Evolutionary conservation across 2,329 filamentous ascomycete species (phyloP).

Genomic region (Coniochaeta ligniaria): DNA sequence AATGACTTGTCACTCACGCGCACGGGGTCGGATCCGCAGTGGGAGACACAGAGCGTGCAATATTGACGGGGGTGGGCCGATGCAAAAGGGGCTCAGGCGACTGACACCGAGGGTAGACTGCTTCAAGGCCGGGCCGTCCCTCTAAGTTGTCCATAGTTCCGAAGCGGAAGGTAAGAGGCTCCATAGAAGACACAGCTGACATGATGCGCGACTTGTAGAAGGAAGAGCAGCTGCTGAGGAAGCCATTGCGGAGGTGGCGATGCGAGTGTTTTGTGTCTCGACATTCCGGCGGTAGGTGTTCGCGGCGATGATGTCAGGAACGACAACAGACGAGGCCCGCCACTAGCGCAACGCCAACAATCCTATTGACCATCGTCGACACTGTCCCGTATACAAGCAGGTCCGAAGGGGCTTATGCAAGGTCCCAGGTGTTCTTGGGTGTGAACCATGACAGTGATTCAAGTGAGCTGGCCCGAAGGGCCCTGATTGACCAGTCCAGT

Average conservation of each 20-base stretch:
- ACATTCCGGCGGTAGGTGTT: neutral
- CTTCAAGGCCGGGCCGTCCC: neutral
- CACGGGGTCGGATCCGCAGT: neutral
- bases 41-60: neutral
- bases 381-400: neutral
- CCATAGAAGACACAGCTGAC: neutral
- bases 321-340: neutral
- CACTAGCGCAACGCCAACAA: neutral
- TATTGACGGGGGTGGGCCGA: neutral
- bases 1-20: neutral
- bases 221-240: neutral
- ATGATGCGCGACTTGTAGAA: neutral
- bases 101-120: neutral
- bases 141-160: neutral
- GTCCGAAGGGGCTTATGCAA: neutral
- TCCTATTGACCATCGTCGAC: neutral
- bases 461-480: neutral
- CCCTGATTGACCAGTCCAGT: neutral
- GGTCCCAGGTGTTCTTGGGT: neutral
- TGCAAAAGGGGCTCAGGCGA: neutral
- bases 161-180: neutral
- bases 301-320: neutral
- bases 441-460: neutral
- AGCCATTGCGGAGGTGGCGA: neutral
- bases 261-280: neutral